Base-by-base conservation (phyloP, 257 asterid species). In the Solanum rostratum region DNA sequence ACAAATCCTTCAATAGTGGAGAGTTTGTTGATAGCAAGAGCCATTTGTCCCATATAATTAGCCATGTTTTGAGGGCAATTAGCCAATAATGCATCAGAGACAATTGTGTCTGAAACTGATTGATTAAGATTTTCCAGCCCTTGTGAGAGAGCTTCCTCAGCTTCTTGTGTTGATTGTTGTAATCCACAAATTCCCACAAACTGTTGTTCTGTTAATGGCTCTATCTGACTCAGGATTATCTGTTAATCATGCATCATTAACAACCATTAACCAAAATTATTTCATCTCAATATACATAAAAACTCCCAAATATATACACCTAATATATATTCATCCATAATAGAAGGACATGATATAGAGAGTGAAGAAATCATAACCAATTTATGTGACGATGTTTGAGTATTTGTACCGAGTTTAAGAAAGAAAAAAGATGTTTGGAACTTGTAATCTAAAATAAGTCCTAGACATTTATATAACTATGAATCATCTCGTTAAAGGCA, bases 181-280 rank as follows among this genome's bases (percentile, higher is more conserved):
- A 95, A 73, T 7, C 90, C 91, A 74, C 93, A 95, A 13, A 96
- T 91, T 37, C 88, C 95, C 79, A 91, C 0, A 19, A 92, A 29
- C 80, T 96, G 98, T 46, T 92, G 93, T 88, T 94, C 97, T 1
- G 92, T 88, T 81, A 96, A 79, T 80, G 97, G 94, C 91, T 96
- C 97, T 1, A 96, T 73, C 30, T 93, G 97, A 22, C 86, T 88
- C 90, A 88, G 54, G 10, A 94, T 85, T 46, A 96, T 86, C 98
- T 96, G 30, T 37, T 33, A 12, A 46, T n/a, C 60, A 74, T 46
- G 1, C 41, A 46, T 74, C 41, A 74, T 46, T 74, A 46, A 4
- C 4, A 45, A 46, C 10, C 22, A 27, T 2, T 29, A 50, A 1
- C 9, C 1, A 9, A 57, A 65, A 39, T 80, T 43, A 54, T 30